phyloP scores from a whole-genome alignment of 2,329 filamentous ascomycete species.

The Sporothrix pallida region DNA sequence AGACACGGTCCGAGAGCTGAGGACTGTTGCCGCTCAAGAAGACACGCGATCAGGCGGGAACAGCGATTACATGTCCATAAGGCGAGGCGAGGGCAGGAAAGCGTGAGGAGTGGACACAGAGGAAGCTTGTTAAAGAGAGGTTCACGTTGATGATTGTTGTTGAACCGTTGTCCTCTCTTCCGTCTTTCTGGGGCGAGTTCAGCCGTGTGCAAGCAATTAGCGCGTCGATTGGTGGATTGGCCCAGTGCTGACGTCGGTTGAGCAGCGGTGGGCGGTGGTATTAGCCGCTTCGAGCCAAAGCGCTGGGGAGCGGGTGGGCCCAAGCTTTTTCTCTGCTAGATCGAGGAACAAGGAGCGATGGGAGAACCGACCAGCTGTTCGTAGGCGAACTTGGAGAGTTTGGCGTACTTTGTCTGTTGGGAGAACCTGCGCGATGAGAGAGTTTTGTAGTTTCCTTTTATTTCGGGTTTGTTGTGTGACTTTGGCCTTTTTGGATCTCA shows the following conservation, averaged over 20 bases:
- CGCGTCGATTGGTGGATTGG: slow-evolving; percentile 28
- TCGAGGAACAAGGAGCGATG: background rate
- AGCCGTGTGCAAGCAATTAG: slow-evolving; percentile 30
- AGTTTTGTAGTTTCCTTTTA: background rate
- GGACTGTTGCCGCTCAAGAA: slow-evolving; percentile 26
- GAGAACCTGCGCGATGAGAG: background rate
- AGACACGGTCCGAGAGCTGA: slow-evolving; percentile 19
- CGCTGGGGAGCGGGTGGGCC: slow-evolving; percentile 6
- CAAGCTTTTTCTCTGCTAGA: background rate
- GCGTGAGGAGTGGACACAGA: background rate
- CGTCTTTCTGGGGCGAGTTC: slow-evolving; percentile 13
- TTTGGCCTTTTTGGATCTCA: background rate
- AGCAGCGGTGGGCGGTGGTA: slow-evolving; percentile 24
- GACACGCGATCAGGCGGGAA: background rate
- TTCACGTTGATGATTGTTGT: background rate
- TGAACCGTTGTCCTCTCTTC: slow-evolving; percentile 7
- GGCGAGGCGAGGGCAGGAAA: background rate
- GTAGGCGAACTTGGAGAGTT: too few species aligned
- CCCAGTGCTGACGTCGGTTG: slow-evolving; percentile 34
- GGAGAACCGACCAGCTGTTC: background rate
- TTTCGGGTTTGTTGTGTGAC: background rate
- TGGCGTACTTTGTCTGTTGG: background rate
- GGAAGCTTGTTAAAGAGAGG: background rate
- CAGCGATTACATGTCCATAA: slow-evolving; percentile 20
- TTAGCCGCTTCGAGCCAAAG: slow-evolving; percentile 30